Evolutionary conservation across 2,329 filamentous ascomycete species (phyloP), one percentile per base, ranked within the genome.

Genomic region (Calonectria pteridis): DNA sequence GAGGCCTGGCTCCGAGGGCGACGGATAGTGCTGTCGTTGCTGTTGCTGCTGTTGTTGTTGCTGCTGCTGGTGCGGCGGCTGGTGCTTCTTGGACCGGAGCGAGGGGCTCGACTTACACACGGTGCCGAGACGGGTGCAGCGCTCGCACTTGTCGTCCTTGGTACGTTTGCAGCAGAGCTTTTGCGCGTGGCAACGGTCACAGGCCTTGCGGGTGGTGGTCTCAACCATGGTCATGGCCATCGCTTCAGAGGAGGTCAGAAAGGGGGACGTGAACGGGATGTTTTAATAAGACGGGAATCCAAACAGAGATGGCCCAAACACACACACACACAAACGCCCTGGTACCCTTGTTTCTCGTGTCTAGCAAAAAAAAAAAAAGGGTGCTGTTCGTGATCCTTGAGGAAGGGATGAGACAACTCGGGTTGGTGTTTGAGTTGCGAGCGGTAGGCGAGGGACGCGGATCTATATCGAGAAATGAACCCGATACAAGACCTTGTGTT

Each of bases 61-160:
- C 1, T 80, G 80, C 11, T 80, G 77, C n/a, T 80, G 81, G 6
- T 80, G 80, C 11, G 79, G 77, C n/a, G 80, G 81, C 6, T 82
- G 80, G 33, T 83, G 81, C 77, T 84, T 85, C 77, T 81, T 82
- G 78, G 85, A 83, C 11, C 83, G 79, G 50, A 85, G 76, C 7
- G 86, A 88, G 3, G 85, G 86, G 73, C 86, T 88, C 33, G 83
- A 87, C 73, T 83, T 87, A 82, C 86, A 88, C 73, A 85, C 82
- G 5, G 84, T 81, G 63, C 84, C 84, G 71, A 87, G 83, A 70
- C 84, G 82, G 29, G 84, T 75, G 73, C 86, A 88, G 14, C 86
- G 82, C 77, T 87, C 85, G 77, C 87, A 88, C 26, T 84, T 77
- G 62, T 85, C 84, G 66, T 84, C 83, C 71, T 82, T 82, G 70